Evolutionary conservation across 805 yeast genomes (phyloP), one percentile per base, ranked within the genome.

Genomic region (Nakazawaea peltata): DNA sequence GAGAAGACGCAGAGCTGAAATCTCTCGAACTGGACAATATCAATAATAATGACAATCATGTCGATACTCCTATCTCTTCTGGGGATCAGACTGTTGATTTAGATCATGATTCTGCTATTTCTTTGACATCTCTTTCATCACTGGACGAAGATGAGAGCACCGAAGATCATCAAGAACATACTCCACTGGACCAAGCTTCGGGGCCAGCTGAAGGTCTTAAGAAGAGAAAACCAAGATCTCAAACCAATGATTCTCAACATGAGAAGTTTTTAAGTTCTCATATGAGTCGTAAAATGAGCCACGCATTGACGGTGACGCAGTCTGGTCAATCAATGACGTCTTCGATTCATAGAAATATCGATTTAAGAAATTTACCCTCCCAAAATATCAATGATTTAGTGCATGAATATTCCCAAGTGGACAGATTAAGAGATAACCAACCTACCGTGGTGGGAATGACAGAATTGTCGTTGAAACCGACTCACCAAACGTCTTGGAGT

Each of bases 391-490:
- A 53, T 21, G 73, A 69, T 37, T 58, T 74, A n/a, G 67, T 74
- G 27, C 51, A 60, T 24, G 71, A 69, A 32, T 74, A 74, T 44
- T 71, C 78, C 2, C 71, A 70, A 40, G 59, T 57, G 41, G 69
- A 67, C 15, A 56, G 54, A 8, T 44, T 62, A 35, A 47, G 43
- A 21, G 35, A 48, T 15, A 22, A 34, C 22, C 21, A 39, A 16
- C 44, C 45, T 23, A 31, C 49, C 7, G 44, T 46, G 2, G 43
- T 58, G 1, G 54, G 47, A 3, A 41, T 53, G 5, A 42, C 51
- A 30, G 57, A 51, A 19, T 34, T 50, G n/a, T 51, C 48, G 9
- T 41, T 47, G 8, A 49, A 39, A 7, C 32, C 39, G 16, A 33
- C 40, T 13, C 21, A 23, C 19, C 31, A 26, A 21, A 7, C 27